Base-by-base conservation (phyloP, 1,139 yeast genomes). In the Suhomyces maxii region DNA sequence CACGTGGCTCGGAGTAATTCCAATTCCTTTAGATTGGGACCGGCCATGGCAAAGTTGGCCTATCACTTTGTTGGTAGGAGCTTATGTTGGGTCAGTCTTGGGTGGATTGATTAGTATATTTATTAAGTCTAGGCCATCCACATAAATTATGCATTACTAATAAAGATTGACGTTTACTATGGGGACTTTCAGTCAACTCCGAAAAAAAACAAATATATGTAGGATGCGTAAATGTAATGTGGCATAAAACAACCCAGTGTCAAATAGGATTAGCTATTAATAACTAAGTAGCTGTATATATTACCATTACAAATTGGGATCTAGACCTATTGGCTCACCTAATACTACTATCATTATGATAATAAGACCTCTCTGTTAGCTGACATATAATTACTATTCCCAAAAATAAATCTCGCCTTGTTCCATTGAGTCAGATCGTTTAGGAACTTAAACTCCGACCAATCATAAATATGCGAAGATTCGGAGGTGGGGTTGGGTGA, bases 1-100 rank as follows among this genome's bases (percentile, higher is more conserved):
- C 2, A 83, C 95, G 8, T 93, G 98, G 98, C 58, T 89, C 2
- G 97, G 98, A 9, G 97, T 95, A 6, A 69, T 89, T 36, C 98
- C 96, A 2, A 90, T 93, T 49, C 97, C 98, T 0, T 75, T 93
- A 48, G 99, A 93, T 65, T 93, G 99, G 99, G 99, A 93, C 64
- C 76, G 98, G 55, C 90, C 87, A 28, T 93, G 99, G 99, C 99
- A 93, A 66, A 79, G 76, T 49, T 93, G 97, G 96, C 99, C 99
- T n/a, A 80, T 89, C 48, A 91, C 98, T 1, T 77, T 91, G 42
- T 70, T 91, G 26, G 73, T 80, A n/a, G 98, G 98, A 1, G 84
- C 83, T 0, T 89, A 89, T 59, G 28, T 74, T 1, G 98, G 97
- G 13, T 79, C 84, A 2, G 73, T 83, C 26, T 55, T 79, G 5